phyloP scores from a whole-genome alignment of 2,329 filamentous ascomycete genomes.

The Aspergillus transmontanensis region DNA sequence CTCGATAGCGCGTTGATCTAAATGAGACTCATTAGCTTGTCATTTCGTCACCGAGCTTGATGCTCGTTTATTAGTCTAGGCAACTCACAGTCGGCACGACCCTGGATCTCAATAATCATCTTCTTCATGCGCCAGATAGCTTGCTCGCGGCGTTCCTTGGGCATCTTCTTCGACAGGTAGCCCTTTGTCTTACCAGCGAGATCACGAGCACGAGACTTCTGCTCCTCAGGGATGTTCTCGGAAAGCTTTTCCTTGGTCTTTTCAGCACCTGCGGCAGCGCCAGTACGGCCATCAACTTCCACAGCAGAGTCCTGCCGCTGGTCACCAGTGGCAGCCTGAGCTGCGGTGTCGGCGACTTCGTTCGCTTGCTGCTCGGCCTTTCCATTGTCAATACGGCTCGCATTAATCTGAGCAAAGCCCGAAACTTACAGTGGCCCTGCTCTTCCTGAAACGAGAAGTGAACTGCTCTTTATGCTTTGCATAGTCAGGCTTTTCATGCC shows the following conservation, averaged over 20 bases:
- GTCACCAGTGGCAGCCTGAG: constrained; percentile 54
- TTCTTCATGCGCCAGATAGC: constrained; percentile 93
- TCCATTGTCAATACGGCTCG: background rate
- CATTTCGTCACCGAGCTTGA: background rate
- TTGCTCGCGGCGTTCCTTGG: constrained; percentile 89
- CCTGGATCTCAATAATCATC: constrained; percentile 95
- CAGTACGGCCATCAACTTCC: constrained; percentile 54
- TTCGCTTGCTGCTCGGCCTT: constrained; percentile 53
- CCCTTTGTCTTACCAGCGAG: constrained; percentile 57
- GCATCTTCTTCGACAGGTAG: constrained; percentile 85
- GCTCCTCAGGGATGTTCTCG: constrained; percentile 67
- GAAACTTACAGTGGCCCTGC: constrained; percentile 53
- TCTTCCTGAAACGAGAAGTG: constrained; percentile 61
- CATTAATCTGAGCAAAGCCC: background rate
- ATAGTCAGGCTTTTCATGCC: constrained; percentile 84
- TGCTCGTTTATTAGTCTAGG: background rate
- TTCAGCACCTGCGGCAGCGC: constrained; percentile 37
- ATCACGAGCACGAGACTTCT: constrained; percentile 43
- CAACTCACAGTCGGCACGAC: constrained; percentile 78
- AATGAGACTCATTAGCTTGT: constrained; percentile 12
- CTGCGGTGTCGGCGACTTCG: constrained; percentile 59
- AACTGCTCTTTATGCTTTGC: constrained; percentile 68
- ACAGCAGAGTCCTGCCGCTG: constrained; percentile 51
- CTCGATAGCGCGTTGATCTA: constrained; percentile 83
- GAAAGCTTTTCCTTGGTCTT: constrained; percentile 57